Percentiles rank a stretch among this genome's conserved stretches.
Conservation (phyloP, 2,329 filamentous ascomycete genomes). For the Xenoacremonium recifei region DNA sequence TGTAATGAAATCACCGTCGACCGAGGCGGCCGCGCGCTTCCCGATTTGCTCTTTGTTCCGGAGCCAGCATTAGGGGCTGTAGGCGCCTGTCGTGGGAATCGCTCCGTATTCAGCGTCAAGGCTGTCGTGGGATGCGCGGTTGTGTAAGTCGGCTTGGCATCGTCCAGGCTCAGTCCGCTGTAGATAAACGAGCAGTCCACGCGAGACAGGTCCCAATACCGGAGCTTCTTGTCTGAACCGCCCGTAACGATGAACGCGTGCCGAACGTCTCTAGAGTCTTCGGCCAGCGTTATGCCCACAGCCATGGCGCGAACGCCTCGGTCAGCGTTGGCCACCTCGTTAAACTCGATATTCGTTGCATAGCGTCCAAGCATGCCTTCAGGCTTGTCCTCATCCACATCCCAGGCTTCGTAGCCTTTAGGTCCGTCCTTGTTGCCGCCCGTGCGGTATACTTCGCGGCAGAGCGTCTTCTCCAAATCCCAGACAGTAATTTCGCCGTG, state of each 20-base stretch:
- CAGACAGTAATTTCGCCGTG: conserved; percentile 90
- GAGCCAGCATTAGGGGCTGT: conserved; percentile 30
- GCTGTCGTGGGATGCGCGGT: conserved; percentile 60
- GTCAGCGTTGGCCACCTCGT: conserved; percentile 53
- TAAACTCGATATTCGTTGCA: conserved; percentile 69
- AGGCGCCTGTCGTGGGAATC: conserved; percentile 41
- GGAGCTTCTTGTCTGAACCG: conserved; percentile 84
- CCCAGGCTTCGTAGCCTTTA: conserved; percentile 77
- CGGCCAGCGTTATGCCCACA: conserved; percentile 68
- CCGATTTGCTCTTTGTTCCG: conserved; percentile 29
- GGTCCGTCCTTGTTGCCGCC: conserved; percentile 58
- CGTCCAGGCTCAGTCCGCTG: conserved; percentile 71
- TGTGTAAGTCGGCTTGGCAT: conserved; percentile 71
- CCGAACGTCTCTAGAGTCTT: conserved; percentile 69
- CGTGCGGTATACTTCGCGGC: conserved; percentile 82
- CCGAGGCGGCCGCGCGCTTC: conserved; percentile 54
- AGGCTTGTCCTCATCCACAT: conserved; percentile 84
- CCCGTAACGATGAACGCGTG: conserved; percentile 84
- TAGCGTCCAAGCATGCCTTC: conserved; percentile 87
- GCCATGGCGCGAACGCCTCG: conserved; percentile 73
- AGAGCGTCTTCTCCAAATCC: conserved; percentile 89
- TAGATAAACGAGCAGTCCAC: conserved; percentile 78
- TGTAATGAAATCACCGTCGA: conserved; percentile 84
- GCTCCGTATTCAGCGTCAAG: conserved; percentile 66
- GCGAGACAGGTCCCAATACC: conserved; percentile 87